Base-by-base conservation (phyloP, 768 basidiomycete genomes). In the Lentinula sp. region DNA sequence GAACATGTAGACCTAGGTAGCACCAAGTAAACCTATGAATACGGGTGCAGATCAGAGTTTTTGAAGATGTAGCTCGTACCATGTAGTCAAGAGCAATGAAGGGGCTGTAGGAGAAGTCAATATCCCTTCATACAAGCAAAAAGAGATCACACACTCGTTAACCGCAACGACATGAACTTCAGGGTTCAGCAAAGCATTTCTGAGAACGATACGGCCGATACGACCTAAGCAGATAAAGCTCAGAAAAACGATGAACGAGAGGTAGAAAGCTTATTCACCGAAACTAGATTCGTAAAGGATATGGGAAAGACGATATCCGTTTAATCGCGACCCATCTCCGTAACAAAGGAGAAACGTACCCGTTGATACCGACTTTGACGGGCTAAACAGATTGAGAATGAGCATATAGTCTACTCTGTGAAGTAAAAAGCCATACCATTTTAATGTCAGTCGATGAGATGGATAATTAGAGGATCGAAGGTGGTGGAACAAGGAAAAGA, bases 11-110 rank as follows among this genome's bases (percentile, higher is more conserved):
- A 95, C 89, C 91, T 93, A 59, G 31, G 21, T 49, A 49, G 34
- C 16, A 28, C 35, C 54, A 18, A 18, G 66, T 37, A 65, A 62
- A 34, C 5, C 28, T 28, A 55, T 16, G 15, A 7, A 31, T 45
- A 6, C 15, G 21, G 13, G 52, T 10, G 15, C 48, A 10, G 34
- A 45, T 54, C 55, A 58, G 42, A 18, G 21, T 13, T 39, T 39
- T 35, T 5, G 32, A 18, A 54, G 46, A 9, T 0, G 1, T 16
- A 51, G 67, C 83, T 15, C 53, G 37, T 57, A 89, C 96, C 95
- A 98, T 97, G 86, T 99, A 98, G 2, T 88, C 83, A 67, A 95
- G 87, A 73, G 93, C 87, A 65, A 99, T 98, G 88, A 98, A 99
- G 59, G 96, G 96, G 77, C 94, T 96, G 66, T 31, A 61, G 56